Evolutionary conservation across 2,329 filamentous ascomycete species (phyloP).

Genomic region (Incumbomyces delicatus): DNA sequence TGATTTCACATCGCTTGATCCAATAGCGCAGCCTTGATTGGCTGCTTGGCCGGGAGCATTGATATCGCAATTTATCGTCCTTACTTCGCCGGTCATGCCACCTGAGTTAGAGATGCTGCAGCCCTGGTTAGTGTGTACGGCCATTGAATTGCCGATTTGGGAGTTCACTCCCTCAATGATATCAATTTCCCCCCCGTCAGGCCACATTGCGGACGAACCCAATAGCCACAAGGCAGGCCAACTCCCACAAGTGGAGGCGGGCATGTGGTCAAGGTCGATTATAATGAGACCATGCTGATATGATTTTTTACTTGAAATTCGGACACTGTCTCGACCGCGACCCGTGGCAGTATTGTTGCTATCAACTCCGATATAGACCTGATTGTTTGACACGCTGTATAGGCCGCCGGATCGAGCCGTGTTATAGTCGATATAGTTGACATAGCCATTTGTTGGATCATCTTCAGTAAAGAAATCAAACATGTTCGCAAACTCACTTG

Average conservation of each 20-base stretch:
- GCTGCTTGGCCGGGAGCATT: slow-evolving; percentile 32
- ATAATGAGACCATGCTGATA: slow-evolving; percentile 62
- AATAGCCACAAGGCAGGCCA: slow-evolving; percentile 57
- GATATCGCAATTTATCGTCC: slow-evolving; percentile 50
- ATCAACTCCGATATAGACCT: slow-evolving; percentile 63
- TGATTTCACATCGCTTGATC: slow-evolving; percentile 42
- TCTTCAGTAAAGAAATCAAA: slow-evolving; percentile 42
- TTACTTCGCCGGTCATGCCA: slow-evolving; percentile 34
- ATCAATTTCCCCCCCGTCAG: slow-evolving; percentile 39
- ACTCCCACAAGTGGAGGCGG: slow-evolving; percentile 59
- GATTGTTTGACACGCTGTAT: slow-evolving; percentile 46
- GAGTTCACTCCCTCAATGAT: slow-evolving; percentile 53
- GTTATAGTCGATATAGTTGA: slow-evolving; percentile 53
- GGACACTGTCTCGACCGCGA: slow-evolving; percentile 59
- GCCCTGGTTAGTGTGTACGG: slow-evolving; percentile 55
- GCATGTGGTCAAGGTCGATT: slow-evolving; percentile 65
- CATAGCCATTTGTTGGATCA: slow-evolving; percentile 69
- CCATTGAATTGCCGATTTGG: slow-evolving; percentile 50
- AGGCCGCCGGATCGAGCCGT: slow-evolving; percentile 49
- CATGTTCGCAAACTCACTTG: slow-evolving; percentile 40
- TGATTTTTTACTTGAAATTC: slow-evolving; percentile 55
- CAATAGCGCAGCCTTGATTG: slow-evolving; percentile 52
- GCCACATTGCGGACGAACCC: slow-evolving; percentile 27
- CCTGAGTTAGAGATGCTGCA: slow-evolving; percentile 47
- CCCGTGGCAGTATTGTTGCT: slow-evolving; percentile 45